These are phyloP conservation scores for Gentiana straminea DNA, from an alignment of 257 asterid genomes.

Conservation along the genomic window DNA sequence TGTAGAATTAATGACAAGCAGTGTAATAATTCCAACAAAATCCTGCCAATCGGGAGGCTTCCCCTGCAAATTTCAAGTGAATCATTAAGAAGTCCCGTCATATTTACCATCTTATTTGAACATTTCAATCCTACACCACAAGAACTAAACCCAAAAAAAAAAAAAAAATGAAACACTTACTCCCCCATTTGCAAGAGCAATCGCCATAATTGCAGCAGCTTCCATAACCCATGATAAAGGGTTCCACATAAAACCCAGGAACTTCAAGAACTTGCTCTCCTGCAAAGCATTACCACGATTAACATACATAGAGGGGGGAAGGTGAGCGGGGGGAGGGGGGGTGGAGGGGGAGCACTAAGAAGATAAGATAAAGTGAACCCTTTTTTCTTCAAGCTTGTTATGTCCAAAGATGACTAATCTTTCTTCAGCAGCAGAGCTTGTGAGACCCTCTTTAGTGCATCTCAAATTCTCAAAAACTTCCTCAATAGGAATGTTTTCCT, in stretches of 20 bases:
- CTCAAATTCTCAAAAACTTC: conserved; percentile 58
- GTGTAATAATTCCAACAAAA: conserved; percentile 42
- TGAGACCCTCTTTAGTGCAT: conserved; percentile 49
- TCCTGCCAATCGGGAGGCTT: conserved; percentile 75
- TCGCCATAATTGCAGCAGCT: conserved; percentile 67
- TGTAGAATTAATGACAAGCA: conserved; percentile 57
- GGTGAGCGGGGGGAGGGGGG: not conserved
- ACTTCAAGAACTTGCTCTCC: conserved; percentile 57
- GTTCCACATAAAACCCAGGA: conserved; percentile 82
- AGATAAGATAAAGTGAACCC: conserved; percentile 15
- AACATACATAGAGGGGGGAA: too few relatives aligned
- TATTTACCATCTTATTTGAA: not conserved
- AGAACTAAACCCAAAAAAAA: not conserved
- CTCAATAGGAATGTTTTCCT: conserved; percentile 60
- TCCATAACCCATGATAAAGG: conserved; percentile 94
- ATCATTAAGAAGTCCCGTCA: not conserved
- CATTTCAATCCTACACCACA: not conserved
- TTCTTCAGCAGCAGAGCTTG: conserved; percentile 31
- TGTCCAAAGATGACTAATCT: conserved; percentile 56
- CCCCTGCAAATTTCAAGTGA: conserved; percentile 26
- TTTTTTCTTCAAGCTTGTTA: conserved; percentile 71
- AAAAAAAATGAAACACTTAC: conserved; percentile 13
- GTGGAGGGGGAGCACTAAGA: not conserved
- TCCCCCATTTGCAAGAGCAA: conserved; percentile 62
- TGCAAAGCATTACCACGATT: conserved; percentile 7